These are phyloP conservation scores for Pseudogymnoascus sp. DNA, from an alignment of 2,329 filamentous ascomycete genomes.

Conservation along the genomic window DNA sequence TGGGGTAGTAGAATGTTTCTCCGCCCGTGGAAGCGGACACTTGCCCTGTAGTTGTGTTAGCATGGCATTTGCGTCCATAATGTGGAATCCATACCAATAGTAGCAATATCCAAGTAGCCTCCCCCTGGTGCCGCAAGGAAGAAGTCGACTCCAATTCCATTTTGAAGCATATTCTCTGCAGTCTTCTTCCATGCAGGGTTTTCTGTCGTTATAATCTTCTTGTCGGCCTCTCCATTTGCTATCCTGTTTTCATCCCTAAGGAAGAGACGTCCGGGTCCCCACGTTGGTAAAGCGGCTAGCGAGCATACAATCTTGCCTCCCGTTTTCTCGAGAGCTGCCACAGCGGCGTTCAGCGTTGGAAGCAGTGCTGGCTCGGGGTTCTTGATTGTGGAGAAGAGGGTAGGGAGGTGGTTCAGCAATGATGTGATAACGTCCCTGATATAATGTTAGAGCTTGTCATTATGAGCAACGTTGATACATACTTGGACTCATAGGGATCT, in stretches of 20 bases:
- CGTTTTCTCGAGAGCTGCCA: slow-evolving; percentile 76
- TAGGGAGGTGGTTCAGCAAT: slow-evolving; percentile 76
- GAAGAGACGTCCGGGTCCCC: slow-evolving; percentile 78
- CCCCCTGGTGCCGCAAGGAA: slow-evolving; percentile 88
- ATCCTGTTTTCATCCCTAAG: slow-evolving; percentile 84
- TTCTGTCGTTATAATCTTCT: slow-evolving; percentile 85
- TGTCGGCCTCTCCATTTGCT: slow-evolving; percentile 79
- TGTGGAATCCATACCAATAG: slow-evolving; percentile 58
- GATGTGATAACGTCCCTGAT: slow-evolving; percentile 67
- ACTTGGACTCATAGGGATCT: slow-evolving; percentile 83
- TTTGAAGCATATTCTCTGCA: slow-evolving; percentile 79
- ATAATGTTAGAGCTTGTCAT: not conserved
- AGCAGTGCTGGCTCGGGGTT: slow-evolving; percentile 85
- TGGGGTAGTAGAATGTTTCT: slow-evolving; percentile 94
- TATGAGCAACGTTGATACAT: slow-evolving; percentile 23
- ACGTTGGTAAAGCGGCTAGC: slow-evolving; percentile 79
- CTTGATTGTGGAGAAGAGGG: slow-evolving; percentile 80
- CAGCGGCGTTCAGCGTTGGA: slow-evolving; percentile 72
- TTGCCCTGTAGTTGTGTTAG: slow-evolving; percentile 50
- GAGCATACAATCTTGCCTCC: slow-evolving; percentile 91
- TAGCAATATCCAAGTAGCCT: slow-evolving; percentile 87
- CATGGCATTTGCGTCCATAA: slow-evolving; percentile 13
- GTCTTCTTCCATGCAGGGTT: slow-evolving; percentile 81
- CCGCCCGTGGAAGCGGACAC: slow-evolving; percentile 84
- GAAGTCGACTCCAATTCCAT: slow-evolving; percentile 84